Evolutionary conservation across 2,329 filamentous ascomycete species (phyloP), one percentile per base, ranked within the genome.

Genomic region (Cadophora malorum): DNA sequence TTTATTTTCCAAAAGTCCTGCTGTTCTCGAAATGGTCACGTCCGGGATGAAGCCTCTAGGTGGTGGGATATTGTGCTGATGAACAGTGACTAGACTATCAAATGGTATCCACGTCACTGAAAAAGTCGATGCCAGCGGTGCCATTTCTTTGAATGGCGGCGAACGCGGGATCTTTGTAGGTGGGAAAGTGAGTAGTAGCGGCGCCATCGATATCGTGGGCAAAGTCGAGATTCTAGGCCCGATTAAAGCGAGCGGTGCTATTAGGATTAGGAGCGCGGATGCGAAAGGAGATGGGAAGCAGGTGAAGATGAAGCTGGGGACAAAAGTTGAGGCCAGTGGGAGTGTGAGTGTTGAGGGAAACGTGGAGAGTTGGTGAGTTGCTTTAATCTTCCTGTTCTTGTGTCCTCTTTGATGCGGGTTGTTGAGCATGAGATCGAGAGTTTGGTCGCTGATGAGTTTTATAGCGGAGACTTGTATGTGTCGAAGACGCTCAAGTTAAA

Each of bases 181-280:
- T 1, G 69, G 69, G 3, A 71, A 72, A 31, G 62, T 72, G 19
- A 45, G 45, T 19, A 53, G 35, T 5, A 68, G 67, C 47, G 69
- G 70, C 6, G 23, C 50, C 4, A 28, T 71, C 35, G 59, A 70
- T 12, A 70, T 73, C 25, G 65, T 41, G 31, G 71, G 72, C 12
- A 41, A 64, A 16, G 69, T 72, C 14, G 25, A 69, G 35, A 52
- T 73, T 5, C 49, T 55, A 1, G 71, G 67, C 3, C 65, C 68
- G 58, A 66, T 75, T 12, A 52, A 63, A 21, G 49, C 65, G 3
- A 72, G 69, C 63, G 69, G 73, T 4, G 69, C 63, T 10, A 38
- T 71, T 16, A 70, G 68, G 12, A 60, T 74, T n/a, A 49, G 38
- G 8, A 55, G 65, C 19, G 61, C 63, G 12, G 65, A 63, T 12